Base-by-base conservation (phyloP, 441 rosid genomes). In the Adansonia madagascariensis region DNA sequence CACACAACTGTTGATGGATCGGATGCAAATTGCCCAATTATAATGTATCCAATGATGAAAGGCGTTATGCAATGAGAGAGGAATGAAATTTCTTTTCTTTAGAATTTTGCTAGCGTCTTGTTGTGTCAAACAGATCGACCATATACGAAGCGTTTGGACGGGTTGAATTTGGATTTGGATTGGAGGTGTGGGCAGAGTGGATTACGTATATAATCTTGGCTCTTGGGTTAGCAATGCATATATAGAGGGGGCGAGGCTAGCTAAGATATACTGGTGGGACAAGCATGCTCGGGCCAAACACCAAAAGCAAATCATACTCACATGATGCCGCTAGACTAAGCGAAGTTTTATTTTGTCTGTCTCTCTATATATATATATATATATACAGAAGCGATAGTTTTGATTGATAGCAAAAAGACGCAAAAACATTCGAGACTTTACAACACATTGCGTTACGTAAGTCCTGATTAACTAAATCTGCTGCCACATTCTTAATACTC, bases 331-430 rank as follows among this genome's bases (percentile, higher is more conserved):
- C 12, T 53, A 9, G 14, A 71, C 47, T 8, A 70, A 50, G 20
- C 74, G 4, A 27, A 70, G 27, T 70, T 63, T 2, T 44, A 62
- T 62, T 62, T 1, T 27, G 31, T 27, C 2, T 27, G 31, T 27
- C 31, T 27, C 1, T 27, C 2, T 27, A 2, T 27, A 2, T 27
- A 27, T 27, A 2, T 27, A 27, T 27, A 27, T 27, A 27, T 27
- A 27, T 27, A 27, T 27, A 27, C 31, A 71, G 74, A 71, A 22
- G 57, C 74, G 62, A 71, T 27, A 27, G 31, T 27, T 35, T 35
- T 35, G 39, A 35, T 35, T 71, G 75, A 71, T 71, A 71, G 75
- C 8, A 71, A 71, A 71, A 71, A 50, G 75, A 71, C 75, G 43
- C 24, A 53, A 53, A 71, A 50, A 52, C 75, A 71, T 71, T 71